Evolutionary conservation across 2,329 filamentous ascomycete genomes (phyloP), one percentile per base, ranked within the genome.

Genomic region (Mollisia scopiformis): DNA sequence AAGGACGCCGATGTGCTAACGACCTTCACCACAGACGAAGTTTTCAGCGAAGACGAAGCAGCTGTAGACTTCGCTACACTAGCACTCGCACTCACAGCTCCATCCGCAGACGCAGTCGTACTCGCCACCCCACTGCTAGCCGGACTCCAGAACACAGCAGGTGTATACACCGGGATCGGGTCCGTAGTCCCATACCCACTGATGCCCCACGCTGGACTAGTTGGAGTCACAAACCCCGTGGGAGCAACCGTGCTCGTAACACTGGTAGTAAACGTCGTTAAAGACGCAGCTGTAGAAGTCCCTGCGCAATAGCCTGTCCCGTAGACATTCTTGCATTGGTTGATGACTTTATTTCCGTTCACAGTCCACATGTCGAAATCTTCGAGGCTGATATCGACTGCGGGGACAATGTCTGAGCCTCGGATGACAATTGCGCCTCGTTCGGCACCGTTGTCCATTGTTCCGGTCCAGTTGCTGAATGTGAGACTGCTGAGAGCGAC

Each of bases 321-420:
- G 46, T 75, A 77, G 1, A 76, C 64, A 39, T 76, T 77, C 41
- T 65, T 73, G 55, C 75, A 72, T 35, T 72, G 67, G 54, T 76
- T 75, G 0, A 75, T 59, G 2, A 75, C 62, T 8, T 62, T 56
- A 1, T 35, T 58, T 4, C 63, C 64, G 1, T 55, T 62, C 14
- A 71, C 63, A 7, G 75, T 77, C 75, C 74, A 77, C n/a, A 77
- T 56, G 14, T 65, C 61, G 50, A 77, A 73, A n/a, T 73, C 66
- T 11, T 71, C 66, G 1, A 76, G 62, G 0, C 71, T 75, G 13
- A 77, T 66, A 55, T 75, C 72, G 0, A 58, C 68, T 0, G 70
- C 66, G 16, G 71, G 74, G 1, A 71, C 70, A 11, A 75, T 60
- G 57, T 76, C 73, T 14, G 71, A 74, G 10, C 71, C 73, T 6